phyloP scores from a whole-genome alignment of 2,329 filamentous ascomycete species.

The Cercospora sp. region DNA sequence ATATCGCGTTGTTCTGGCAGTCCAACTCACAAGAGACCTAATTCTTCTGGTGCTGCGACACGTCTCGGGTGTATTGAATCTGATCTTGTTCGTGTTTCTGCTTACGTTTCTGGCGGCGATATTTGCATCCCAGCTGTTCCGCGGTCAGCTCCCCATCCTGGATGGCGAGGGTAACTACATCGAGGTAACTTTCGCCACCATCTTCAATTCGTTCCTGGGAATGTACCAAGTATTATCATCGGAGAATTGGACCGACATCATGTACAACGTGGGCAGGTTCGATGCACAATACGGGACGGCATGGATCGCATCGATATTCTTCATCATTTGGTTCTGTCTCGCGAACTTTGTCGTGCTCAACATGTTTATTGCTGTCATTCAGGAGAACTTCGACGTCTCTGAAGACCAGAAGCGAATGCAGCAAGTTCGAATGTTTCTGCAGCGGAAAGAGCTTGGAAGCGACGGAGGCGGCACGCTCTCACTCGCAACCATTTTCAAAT shows the following conservation, averaged over 20 bases:
- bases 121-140: constrained; percentile 88
- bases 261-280: constrained; percentile 77
- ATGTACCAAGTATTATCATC: constrained; percentile 98
- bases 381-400: constrained; percentile 98
- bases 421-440: constrained; percentile 91
- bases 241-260: constrained; percentile 88
- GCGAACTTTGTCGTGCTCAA: constrained; percentile 95
- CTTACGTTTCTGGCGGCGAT: constrained; percentile 93
- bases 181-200: constrained; percentile 77
- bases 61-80: constrained; percentile 83
- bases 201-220: constrained; percentile 93
- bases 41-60: constrained; percentile 88
- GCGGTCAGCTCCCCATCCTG: constrained; percentile 71
- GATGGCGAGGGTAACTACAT: constrained; percentile 64
- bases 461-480: constrained; percentile 69
- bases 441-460: constrained; percentile 79
- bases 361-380: constrained; percentile 99
- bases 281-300: constrained; percentile 67
- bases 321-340: constrained; percentile 94
- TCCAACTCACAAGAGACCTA: constrained; percentile 82
- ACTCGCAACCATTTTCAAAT: constrained; percentile 63
- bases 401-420: constrained; percentile 97
- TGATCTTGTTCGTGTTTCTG: constrained; percentile 94
- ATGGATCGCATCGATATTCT: constrained; percentile 89
- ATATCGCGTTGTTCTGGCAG: constrained; percentile 86